These are phyloP conservation scores for Zygoascus ofunaensis DNA, from an alignment of 805 yeast species.

Conservation along the genomic window DNA sequence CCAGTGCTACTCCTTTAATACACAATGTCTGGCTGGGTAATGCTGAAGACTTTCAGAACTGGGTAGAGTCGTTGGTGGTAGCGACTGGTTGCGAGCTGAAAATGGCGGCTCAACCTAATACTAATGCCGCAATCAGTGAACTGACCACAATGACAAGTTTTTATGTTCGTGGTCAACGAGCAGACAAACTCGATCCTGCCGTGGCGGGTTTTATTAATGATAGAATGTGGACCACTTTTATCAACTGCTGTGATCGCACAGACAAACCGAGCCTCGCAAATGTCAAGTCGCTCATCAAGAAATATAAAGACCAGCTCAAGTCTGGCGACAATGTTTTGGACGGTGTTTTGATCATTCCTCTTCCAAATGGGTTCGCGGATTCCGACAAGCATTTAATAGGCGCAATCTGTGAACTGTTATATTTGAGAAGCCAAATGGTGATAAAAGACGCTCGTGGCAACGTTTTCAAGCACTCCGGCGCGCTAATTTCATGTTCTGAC, in stretches of 20 bases:
- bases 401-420: conserved; percentile 60
- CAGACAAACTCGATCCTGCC: not conserved
- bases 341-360: conserved; percentile 69
- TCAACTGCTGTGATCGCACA: conserved; percentile 28
- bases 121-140: conserved; percentile 1
- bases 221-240: conserved; percentile 28
- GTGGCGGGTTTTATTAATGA: not conserved
- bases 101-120: not conserved
- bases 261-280: conserved; percentile 16
- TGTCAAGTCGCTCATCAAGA: conserved; percentile 19
- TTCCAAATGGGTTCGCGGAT: conserved; percentile 50
- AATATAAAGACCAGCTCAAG: conserved; percentile 11
- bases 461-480: conserved; percentile 17
- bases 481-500: conserved; percentile 70
- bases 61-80: conserved; percentile 7
- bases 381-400: conserved; percentile 32
- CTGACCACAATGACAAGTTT: not conserved
- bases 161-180: not conserved
- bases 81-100: not conserved
- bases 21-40: conserved; percentile 74
- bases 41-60: conserved; percentile 46
- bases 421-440: conserved; percentile 28
- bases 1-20: conserved; percentile 57
- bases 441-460: conserved; percentile 10
- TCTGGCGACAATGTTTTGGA: conserved; percentile 1